Evolutionary conservation across 306 rosid genomes (phyloP).

Genomic region (Acacia crassicarpa): DNA sequence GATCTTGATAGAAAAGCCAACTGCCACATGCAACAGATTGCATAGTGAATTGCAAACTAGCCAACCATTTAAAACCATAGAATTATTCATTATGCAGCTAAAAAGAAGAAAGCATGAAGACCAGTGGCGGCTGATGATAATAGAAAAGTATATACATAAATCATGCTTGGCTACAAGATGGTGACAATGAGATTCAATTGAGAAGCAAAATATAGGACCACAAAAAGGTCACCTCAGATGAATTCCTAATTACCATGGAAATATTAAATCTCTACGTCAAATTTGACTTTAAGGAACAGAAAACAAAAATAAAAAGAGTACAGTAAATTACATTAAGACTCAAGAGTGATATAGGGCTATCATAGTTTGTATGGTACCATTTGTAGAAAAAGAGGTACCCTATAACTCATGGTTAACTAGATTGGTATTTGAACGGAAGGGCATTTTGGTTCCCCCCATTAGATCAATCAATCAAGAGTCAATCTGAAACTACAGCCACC

Average conservation of each 20-base stretch:
- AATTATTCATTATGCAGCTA: background rate
- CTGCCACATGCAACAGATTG: conserved; percentile 43
- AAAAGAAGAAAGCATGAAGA: background rate
- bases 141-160: background rate
- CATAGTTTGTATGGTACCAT: background rate
- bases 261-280: background rate
- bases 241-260: background rate
- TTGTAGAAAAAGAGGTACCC: background rate
- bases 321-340: background rate
- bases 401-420: conserved; percentile 10
- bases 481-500: background rate
- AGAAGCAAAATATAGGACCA: background rate
- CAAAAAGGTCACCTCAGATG: background rate
- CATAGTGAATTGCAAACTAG: conserved; percentile 29
- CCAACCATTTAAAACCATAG: background rate
- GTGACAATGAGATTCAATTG: background rate
- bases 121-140: background rate
- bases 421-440: conserved; percentile 1
- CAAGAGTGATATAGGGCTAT: background rate
- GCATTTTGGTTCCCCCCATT: background rate
- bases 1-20: conserved; percentile 34
- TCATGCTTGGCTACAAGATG: background rate
- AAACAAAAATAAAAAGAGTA: background rate
- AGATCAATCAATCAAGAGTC: background rate
- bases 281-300: background rate